Conservation (phyloP, 352 stramenopile genomes). For the Phytophthora lateralis region DNA sequence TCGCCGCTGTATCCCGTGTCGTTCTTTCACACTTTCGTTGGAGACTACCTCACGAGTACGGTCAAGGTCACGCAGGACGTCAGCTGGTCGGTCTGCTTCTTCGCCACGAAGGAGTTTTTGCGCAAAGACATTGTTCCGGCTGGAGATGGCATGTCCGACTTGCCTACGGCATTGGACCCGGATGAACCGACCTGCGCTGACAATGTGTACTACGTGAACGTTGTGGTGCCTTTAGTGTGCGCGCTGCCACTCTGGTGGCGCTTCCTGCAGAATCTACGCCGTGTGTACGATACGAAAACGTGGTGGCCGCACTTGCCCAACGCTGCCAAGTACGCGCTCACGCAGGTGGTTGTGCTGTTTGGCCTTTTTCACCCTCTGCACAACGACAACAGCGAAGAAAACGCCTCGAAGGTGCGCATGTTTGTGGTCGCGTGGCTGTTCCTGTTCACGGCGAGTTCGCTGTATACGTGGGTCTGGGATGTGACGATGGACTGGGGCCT, state of each 20-base stretch:
- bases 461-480: slow-evolving; percentile 87
- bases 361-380: slow-evolving; percentile 88
- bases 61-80: slow-evolving; percentile 88
- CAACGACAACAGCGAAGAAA: slow-evolving; percentile 26
- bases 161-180: slow-evolving; percentile 18
- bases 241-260: slow-evolving; percentile 95
- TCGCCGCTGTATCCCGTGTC: slow-evolving; percentile 92
- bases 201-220: slow-evolving; percentile 93
- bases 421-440: slow-evolving; percentile 80
- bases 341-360: slow-evolving; percentile 86
- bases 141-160: slow-evolving; percentile 8
- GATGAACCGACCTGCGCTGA: slow-evolving; percentile 44
- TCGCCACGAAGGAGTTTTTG: slow-evolving; percentile 94
- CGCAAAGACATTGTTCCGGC: slow-evolving; percentile 54
- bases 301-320: slow-evolving; percentile 97
- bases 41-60: slow-evolving; percentile 86
- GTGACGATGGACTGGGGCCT: slow-evolving; percentile 90
- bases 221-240: slow-evolving; percentile 95
- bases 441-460: slow-evolving; percentile 78
- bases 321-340: slow-evolving; percentile 94
- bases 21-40: slow-evolving; percentile 95
- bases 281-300: slow-evolving; percentile 94
- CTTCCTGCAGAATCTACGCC: slow-evolving; percentile 96
- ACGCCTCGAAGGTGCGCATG: slow-evolving; percentile 30
- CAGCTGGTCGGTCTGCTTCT: slow-evolving; percentile 96